These are phyloP conservation scores for Euphrasia arctica DNA, from an alignment of 305 asterid genomes.

Conservation along the genomic window DNA sequence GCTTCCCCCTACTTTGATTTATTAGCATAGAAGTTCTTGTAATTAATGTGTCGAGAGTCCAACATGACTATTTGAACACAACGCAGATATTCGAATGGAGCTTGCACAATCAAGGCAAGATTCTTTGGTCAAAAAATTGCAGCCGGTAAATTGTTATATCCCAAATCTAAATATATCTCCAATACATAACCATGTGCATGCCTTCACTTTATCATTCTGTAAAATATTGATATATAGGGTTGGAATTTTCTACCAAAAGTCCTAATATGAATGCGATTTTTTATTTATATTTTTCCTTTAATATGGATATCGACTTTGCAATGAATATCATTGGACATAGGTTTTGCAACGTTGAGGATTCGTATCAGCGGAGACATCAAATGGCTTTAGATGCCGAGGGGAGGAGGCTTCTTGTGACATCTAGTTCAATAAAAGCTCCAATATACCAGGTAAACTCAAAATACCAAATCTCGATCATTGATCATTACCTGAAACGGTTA, in stretches of 20 bases:
- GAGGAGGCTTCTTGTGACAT: constrained; percentile 76
- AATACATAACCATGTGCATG: too few species aligned
- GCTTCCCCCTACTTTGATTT: not conserved
- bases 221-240: constrained; percentile 6
- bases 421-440: constrained; percentile 69
- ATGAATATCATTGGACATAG: constrained; percentile 29
- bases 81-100: constrained; percentile 93
- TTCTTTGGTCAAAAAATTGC: constrained; percentile 86
- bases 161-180: too few species aligned
- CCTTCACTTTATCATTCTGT: too few species aligned
- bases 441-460: constrained; percentile 60
- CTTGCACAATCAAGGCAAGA: constrained; percentile 92
- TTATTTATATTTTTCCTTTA: not conserved
- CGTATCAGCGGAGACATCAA: constrained; percentile 52
- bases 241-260: not conserved
- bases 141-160: constrained; percentile 44
- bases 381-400: constrained; percentile 90
- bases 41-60: constrained; percentile 28
- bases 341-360: constrained; percentile 55
- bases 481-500: not conserved
- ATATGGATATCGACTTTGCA: not conserved
- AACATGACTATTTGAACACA: constrained; percentile 27
- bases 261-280: not conserved
- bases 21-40: not conserved
- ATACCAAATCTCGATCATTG: not conserved